These are phyloP conservation scores for Cryptococcus sp. DNA, from an alignment of 1,284 basidiomycete species.

Conservation along the genomic window DNA sequence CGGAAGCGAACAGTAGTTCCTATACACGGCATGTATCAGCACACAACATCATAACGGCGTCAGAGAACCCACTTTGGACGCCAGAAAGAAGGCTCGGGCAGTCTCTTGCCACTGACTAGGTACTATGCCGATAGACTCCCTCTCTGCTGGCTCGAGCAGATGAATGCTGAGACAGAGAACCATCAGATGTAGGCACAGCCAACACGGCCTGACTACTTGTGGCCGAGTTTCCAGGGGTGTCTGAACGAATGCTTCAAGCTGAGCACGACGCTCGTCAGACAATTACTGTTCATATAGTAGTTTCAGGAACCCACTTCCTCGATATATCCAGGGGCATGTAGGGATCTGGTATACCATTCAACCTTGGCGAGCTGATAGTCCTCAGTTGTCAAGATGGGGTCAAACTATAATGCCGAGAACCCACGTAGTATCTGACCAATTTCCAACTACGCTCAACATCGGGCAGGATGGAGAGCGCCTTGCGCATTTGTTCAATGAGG, in stretches of 20 bases:
- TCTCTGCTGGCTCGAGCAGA: slow-evolving; percentile 6
- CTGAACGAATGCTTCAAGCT: not conserved
- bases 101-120: slow-evolving; percentile 14
- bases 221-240: too few species aligned
- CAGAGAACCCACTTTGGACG: slow-evolving; percentile 11
- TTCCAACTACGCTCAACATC: slow-evolving; percentile 4
- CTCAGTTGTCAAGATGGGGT: not conserved
- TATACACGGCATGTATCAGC: too few species aligned
- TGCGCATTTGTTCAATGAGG: slow-evolving; percentile 7
- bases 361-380: not conserved
- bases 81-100: slow-evolving; percentile 7
- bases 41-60: too few species aligned
- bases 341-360: slow-evolving; percentile 12
- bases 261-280: not conserved
- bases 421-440: slow-evolving; percentile 11
- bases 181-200: slow-evolving; percentile 11
- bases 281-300: not conserved
- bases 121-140: slow-evolving; percentile 6
- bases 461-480: slow-evolving; percentile 11
- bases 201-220: slow-evolving; percentile 5
- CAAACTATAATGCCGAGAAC: not conserved
- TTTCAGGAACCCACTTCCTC: slow-evolving; percentile 4
- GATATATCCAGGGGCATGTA: slow-evolving; percentile 8
- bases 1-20: slow-evolving; percentile 16
- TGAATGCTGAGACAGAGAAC: slow-evolving; percentile 13